phyloP scores from a whole-genome alignment of 208 protist species.

The Acanthamoeba rhysodes region DNA sequence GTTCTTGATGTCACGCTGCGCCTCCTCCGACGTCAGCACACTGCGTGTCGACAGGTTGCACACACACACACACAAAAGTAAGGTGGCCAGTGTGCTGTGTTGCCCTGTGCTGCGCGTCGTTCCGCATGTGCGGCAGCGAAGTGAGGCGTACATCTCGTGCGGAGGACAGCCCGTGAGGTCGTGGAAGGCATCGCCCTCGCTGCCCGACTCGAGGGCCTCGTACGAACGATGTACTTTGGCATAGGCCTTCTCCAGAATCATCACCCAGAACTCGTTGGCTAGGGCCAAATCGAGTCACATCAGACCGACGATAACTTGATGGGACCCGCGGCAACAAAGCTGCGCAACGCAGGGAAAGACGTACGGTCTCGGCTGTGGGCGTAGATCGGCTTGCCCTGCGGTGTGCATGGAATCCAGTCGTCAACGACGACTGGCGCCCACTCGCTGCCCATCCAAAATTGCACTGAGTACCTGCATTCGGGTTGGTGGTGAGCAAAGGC shows the following conservation, averaged over 20 bases:
- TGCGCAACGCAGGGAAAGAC: background rate
- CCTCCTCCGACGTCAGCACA: constrained; percentile 18
- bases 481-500: background rate
- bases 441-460: constrained; percentile 66
- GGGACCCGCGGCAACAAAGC: too few species aligned
- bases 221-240: constrained; percentile 81
- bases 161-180: constrained; percentile 78
- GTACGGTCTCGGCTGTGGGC: constrained; percentile 71
- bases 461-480: constrained; percentile 57
- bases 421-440: constrained; percentile 50
- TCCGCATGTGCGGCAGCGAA: background rate
- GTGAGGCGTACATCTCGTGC: constrained; percentile 7
- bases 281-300: background rate
- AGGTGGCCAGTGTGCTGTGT: background rate
- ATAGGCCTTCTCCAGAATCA: constrained; percentile 85
- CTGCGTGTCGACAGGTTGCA: background rate
- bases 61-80: too few species aligned
- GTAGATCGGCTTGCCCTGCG: constrained; percentile 70
- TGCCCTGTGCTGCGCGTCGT: too few species aligned
- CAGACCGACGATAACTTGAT: background rate
- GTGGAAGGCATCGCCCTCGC: constrained; percentile 68
- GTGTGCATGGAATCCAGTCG: constrained; percentile 65
- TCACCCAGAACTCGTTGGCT: constrained; percentile 83
- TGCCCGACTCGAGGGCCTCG: constrained; percentile 78
- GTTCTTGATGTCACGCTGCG: constrained; percentile 67